A percentile compares a stretch with the other conserved stretches of the same genome.
phyloP scores from a whole-genome alignment of 352 stramenopile genomes.

The Nothophytophthora sp. region DNA sequence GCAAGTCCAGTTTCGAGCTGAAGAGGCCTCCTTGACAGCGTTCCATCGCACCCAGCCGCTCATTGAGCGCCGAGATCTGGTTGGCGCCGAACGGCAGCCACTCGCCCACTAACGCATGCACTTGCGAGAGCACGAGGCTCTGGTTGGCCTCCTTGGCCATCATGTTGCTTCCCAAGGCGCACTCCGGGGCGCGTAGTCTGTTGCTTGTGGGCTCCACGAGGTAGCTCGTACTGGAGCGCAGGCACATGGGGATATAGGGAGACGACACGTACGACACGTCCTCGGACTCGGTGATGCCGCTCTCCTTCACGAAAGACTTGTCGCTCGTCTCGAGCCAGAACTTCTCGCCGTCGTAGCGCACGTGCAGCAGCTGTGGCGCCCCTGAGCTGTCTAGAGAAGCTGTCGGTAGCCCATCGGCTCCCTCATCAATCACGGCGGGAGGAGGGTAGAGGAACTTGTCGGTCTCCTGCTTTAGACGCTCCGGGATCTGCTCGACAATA shows the following conservation, averaged over 20 bases:
- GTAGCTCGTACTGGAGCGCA: constrained; percentile 92
- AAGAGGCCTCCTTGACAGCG: constrained; percentile 97
- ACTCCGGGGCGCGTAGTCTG: constrained; percentile 91
- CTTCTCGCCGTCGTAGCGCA: constrained; percentile 70
- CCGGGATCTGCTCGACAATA: constrained; percentile 88
- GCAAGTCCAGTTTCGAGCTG: constrained; percentile 91
- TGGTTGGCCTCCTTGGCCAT: constrained; percentile 93
- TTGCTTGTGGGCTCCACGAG: constrained; percentile 93
- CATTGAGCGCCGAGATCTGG: constrained; percentile 97
- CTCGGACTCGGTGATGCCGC: constrained; percentile 95
- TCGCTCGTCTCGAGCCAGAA: constrained; percentile 54
- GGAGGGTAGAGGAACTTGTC: constrained; percentile 56
- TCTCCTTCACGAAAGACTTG: constrained; percentile 85
- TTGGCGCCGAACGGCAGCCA: constrained; percentile 98
- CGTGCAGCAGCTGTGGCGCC: constrained; percentile 35
- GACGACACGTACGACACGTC: constrained; percentile 98
- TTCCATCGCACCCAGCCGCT: constrained; percentile 95
- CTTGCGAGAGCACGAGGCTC: constrained; percentile 95
- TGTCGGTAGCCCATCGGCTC: too few species aligned
- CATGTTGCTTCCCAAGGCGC: constrained; percentile 83
- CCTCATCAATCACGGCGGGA: too few species aligned
- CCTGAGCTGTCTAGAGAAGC: constrained; percentile 1
- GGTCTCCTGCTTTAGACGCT: constrained; percentile 67
- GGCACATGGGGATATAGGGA: constrained; percentile 95
- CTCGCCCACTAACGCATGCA: constrained; percentile 96